Conservation (phyloP, 2,329 filamentous ascomycete genomes). For the Acarospora socialis region DNA sequence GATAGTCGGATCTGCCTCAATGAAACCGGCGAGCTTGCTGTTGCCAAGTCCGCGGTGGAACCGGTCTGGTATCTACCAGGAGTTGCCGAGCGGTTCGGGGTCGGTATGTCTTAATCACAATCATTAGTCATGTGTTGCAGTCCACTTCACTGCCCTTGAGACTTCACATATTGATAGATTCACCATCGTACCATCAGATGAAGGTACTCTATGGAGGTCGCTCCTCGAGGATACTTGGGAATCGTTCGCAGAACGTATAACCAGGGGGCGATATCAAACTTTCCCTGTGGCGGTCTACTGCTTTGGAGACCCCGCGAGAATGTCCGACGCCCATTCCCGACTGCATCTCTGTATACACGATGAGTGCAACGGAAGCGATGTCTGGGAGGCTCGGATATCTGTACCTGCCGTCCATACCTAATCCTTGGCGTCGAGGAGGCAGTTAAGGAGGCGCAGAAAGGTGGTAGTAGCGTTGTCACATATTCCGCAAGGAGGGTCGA, state of each 20-base stretch:
- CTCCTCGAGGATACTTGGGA: conserved; percentile 93
- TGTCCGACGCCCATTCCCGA: conserved; percentile 69
- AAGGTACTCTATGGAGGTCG: conserved; percentile 69
- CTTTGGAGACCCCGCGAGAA: conserved; percentile 88
- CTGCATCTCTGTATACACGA: conserved; percentile 77
- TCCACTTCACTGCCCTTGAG: neutral
- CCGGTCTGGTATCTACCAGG: conserved; percentile 81
- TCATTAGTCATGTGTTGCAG: conserved; percentile 7
- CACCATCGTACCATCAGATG: conserved; percentile 55
- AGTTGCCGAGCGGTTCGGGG: conserved; percentile 84
- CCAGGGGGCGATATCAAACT: conserved; percentile 82
- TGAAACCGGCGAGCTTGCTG: conserved; percentile 68
- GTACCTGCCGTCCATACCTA: conserved; percentile 78
- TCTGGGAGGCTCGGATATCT: conserved; percentile 97
- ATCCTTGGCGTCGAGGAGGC: conserved; percentile 97
- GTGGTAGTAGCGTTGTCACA: conserved; percentile 87
- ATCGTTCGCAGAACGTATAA: conserved; percentile 93
- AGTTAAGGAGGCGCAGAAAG: conserved; percentile 89
- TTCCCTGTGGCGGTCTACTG: conserved; percentile 94
- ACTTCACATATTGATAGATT: neutral
- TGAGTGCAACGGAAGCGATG: conserved; percentile 84
- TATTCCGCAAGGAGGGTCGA: conserved; percentile 94
- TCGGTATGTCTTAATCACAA: too few species aligned
- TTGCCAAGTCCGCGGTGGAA: conserved; percentile 94
- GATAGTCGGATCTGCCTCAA: conserved; percentile 91